Evolutionary conservation across 2,329 filamentous ascomycete species (phyloP).

Genomic region (Bipolaris oryzae): DNA sequence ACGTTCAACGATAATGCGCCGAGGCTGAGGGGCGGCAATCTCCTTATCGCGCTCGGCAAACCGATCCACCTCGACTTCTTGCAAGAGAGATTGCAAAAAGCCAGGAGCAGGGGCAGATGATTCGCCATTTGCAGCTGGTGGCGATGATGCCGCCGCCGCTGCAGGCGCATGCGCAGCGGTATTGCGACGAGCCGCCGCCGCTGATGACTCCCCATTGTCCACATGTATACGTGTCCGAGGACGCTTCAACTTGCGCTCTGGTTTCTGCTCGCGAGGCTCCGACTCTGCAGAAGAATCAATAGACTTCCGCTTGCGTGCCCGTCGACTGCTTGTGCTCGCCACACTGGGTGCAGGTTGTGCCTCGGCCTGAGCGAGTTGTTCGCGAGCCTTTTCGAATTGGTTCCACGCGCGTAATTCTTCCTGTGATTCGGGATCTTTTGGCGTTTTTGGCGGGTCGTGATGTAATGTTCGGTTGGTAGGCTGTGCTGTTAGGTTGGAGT

Average conservation of each 20-base stretch:
- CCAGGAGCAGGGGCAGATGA: conserved; percentile 63
- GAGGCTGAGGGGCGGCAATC: conserved; percentile 48
- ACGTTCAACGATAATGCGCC: conserved; percentile 49
- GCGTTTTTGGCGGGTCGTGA: conserved; percentile 49
- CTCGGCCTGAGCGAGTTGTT: conserved; percentile 52
- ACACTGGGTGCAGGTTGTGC: conserved; percentile 26
- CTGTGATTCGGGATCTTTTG: conserved; percentile 70
- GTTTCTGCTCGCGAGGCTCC: conserved; percentile 63
- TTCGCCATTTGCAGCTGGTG: conserved; percentile 26
- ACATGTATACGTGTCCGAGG: conserved; percentile 76
- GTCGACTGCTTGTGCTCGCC: conserved; percentile 46
- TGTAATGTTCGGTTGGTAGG: conserved; percentile 38
- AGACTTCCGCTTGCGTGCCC: conserved; percentile 78
- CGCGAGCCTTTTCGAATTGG: conserved; percentile 82
- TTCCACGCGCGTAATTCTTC: conserved; percentile 90
- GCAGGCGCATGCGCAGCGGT: conserved; percentile 24
- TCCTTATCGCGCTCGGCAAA: conserved; percentile 45
- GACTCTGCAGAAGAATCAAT: conserved; percentile 73
- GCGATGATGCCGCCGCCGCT: conserved; percentile 26
- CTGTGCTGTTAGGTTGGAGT: conserved; percentile 49
- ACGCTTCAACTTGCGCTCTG: conserved; percentile 83
- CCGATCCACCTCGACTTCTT: conserved; percentile 74
- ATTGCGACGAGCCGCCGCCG: conserved; percentile 38
- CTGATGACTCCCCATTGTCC: conserved; percentile 54
- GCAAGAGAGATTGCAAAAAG: conserved; percentile 83